A percentile compares a stretch with the other conserved stretches of the same genome.
Conservation (phyloP, 805 yeast species). For the Phaffomyces thermotolerans region DNA sequence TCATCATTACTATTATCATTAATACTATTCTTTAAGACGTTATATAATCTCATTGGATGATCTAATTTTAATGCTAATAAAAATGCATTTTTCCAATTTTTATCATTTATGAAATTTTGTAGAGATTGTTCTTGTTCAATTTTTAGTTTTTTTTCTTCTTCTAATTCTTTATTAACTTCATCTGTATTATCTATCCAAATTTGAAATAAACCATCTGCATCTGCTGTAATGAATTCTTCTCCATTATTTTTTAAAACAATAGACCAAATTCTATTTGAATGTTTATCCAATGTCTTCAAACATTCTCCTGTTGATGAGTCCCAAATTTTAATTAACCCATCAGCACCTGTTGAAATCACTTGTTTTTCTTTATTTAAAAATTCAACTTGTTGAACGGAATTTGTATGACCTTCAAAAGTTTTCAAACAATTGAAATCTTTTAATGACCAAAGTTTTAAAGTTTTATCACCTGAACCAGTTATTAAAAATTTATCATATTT, state of each 20-base stretch:
- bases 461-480: slow-evolving; percentile 90
- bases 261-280: slow-evolving; percentile 93
- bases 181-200: slow-evolving; percentile 87
- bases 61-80: slow-evolving; percentile 76
- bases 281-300: slow-evolving; percentile 82
- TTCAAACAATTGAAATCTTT: slow-evolving; percentile 65
- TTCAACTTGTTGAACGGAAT: slow-evolving; percentile 77
- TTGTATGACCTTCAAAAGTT: slow-evolving; percentile 92
- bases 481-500: slow-evolving; percentile 68
- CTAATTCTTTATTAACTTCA: slow-evolving; percentile 48
- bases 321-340: slow-evolving; percentile 92
- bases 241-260: slow-evolving; percentile 62
- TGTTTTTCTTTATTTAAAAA: slow-evolving; percentile 65
- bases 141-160: slow-evolving; percentile 41
- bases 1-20: slow-evolving; percentile 24
- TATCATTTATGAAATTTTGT: slow-evolving; percentile 59
- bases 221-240: slow-evolving; percentile 70
- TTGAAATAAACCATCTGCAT: slow-evolving; percentile 89
- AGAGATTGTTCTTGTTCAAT: slow-evolving; percentile 89
- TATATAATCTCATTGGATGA: slow-evolving; percentile 84
- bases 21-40: slow-evolving; percentile 61
- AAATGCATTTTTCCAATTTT: slow-evolving; percentile 87
- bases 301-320: slow-evolving; percentile 71
- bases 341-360: slow-evolving; percentile 77
- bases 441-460: slow-evolving; percentile 83